Conservation (phyloP, 352 stramenopile genomes). For the Phytopythium ostracodes region DNA sequence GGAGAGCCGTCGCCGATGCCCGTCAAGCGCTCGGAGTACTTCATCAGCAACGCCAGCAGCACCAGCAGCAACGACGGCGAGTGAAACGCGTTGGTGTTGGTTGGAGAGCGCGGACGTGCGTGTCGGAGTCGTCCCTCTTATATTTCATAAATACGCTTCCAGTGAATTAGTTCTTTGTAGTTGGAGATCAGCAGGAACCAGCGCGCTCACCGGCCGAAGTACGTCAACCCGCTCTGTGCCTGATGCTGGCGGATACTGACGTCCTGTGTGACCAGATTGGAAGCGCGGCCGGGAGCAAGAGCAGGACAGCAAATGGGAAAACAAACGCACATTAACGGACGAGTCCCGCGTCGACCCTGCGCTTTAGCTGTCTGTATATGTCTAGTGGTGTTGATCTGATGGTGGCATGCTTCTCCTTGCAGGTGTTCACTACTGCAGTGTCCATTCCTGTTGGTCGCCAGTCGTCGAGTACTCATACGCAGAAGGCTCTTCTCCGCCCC, state of each 20-base stretch:
- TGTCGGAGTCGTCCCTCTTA: not conserved
- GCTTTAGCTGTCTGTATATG: too few relatives aligned
- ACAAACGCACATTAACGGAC: not conserved
- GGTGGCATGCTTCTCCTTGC: not conserved
- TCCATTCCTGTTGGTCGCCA: not conserved
- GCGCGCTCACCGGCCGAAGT: not conserved
- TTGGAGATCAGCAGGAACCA: too few relatives aligned
- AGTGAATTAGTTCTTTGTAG: not conserved
- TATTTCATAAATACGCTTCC: not conserved
- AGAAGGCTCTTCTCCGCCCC: not conserved
- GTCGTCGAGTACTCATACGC: not conserved
- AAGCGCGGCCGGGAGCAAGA: not conserved
- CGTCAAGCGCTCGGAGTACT: conserved; percentile 51
- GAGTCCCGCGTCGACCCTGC: not conserved
- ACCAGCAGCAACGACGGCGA: conserved; percentile 34
- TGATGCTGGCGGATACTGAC: not conserved
- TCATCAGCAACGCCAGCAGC: conserved; percentile 56
- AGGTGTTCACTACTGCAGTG: not conserved
- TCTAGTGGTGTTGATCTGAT: not conserved
- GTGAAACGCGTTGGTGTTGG: not conserved
- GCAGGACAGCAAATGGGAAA: not conserved
- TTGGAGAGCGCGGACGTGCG: not conserved
- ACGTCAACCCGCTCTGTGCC: not conserved
- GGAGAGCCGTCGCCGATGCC: conserved; percentile 22
- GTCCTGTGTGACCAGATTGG: not conserved